These are phyloP conservation scores for Colletotrichum viniferum DNA, from an alignment of 2,329 filamentous ascomycete genomes.

Conservation along the genomic window DNA sequence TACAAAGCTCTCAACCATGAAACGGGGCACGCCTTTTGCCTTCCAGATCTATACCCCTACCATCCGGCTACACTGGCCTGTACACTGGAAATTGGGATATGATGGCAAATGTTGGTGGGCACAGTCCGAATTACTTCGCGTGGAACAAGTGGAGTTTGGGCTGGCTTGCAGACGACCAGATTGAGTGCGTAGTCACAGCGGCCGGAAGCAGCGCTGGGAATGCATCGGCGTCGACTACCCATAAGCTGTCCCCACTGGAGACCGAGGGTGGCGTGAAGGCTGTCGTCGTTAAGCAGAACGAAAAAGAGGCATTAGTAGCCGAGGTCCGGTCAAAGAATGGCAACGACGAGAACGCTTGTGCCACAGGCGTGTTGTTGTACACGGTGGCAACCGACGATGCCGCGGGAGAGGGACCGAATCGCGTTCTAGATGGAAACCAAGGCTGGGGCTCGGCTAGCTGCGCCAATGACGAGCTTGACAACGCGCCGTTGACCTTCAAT, in stretches of 20 bases:
- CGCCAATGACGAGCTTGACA: slow-evolving; percentile 32
- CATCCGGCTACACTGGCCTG: slow-evolving; percentile 27
- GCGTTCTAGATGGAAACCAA: slow-evolving; percentile 36
- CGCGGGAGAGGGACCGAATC: slow-evolving; percentile 34
- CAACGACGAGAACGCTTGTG: slow-evolving; percentile 31
- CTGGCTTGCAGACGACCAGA: slow-evolving; percentile 35
- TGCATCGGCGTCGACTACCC: slow-evolving; percentile 24
- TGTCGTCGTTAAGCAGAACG: slow-evolving; percentile 30
- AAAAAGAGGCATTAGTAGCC: slow-evolving; percentile 31
- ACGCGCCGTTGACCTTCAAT: slow-evolving; percentile 30
- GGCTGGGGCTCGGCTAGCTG: slow-evolving; percentile 27
- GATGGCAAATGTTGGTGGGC: slow-evolving; percentile 39
- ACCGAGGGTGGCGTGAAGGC: slow-evolving; percentile 26
- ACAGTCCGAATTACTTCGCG: slow-evolving; percentile 38
- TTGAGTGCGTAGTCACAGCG: slow-evolving; percentile 33
- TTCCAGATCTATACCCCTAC: slow-evolving; percentile 41
- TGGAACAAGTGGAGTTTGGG: slow-evolving; percentile 45
- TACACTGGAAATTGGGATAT: slow-evolving; percentile 41
- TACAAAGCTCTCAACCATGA: slow-evolving; percentile 41
- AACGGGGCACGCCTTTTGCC: slow-evolving; percentile 41
- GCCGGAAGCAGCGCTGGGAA: background rate
- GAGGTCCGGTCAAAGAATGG: slow-evolving; percentile 31
- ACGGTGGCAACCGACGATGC: slow-evolving; percentile 31
- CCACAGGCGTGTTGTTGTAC: slow-evolving; percentile 38
- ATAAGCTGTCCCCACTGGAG: slow-evolving; percentile 29